Base-by-base conservation (phyloP, 192 early-diverging fungal genomes). In the Phycomyces blakesleeanus region DNA sequence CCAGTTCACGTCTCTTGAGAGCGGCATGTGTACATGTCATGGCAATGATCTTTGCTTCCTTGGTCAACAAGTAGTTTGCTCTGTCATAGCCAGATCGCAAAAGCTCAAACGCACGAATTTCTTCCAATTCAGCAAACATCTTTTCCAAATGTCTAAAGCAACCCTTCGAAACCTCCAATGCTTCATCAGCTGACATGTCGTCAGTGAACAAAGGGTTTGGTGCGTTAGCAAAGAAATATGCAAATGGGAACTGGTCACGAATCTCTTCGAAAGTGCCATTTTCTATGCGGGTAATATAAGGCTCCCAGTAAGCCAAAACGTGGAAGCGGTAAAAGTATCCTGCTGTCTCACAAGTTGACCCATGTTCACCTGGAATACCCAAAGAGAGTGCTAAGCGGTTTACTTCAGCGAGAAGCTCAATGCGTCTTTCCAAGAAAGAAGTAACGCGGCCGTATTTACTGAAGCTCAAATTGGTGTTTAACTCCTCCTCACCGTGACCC, bases 21-120 rank as follows among this genome's bases (percentile, higher is more conserved):
- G 96, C 92, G 12, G 94, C 95, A 67, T 98, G 92, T 0, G 95
- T 98, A 74, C 93, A 96, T 0, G 98, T 99, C 90, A 99, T 91
- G 22, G 95, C 96, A 57, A 98, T 89, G 21, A 99, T 93, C 59
- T 90, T 87, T 39, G 98, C 96, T 74, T 98, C 94, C 59, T 93
- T 97, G 10, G 94, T 89, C 52, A 99, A 76, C 53, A 99, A 65
- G 71, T 98, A 98, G 68, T 95, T 91, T 26, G 90, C 81, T 25
- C 96, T 83, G 50, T 97, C 95, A 51, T 76, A 74, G 51, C 82
- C 76, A 11, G 83, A 87, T 14, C 90, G 75, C 55, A 99, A 74
- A 37, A 99, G 76, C 76, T 99, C 98, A 69, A 99, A 98, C 2
- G 96, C 88, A 59, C 93, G 87, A 26, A 98, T 85, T 44, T 95